These are phyloP conservation scores for Platanthera zijinensis DNA, from an alignment of 106 monocot species.

Conservation along the genomic window DNA sequence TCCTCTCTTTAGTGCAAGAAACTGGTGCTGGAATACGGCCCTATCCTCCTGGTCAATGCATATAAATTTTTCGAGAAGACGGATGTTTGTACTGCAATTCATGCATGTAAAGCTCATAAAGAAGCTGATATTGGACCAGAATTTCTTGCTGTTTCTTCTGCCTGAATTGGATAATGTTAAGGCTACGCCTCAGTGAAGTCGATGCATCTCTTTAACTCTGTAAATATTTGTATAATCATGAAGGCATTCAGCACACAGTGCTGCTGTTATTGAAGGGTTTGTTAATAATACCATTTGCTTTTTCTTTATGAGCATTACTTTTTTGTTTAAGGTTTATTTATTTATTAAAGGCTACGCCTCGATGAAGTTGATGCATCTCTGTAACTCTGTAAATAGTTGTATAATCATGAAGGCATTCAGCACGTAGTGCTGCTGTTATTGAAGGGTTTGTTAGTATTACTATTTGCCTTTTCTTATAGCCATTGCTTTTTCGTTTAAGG, in stretches of 20 bases:
- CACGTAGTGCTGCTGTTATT: not conserved
- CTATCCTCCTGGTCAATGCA: constrained; percentile 28
- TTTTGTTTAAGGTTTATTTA: no score
- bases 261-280: not conserved
- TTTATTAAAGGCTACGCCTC: not conserved
- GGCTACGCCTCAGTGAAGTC: no score
- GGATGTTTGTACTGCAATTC: constrained; percentile 38
- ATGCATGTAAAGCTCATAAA: constrained; percentile 32
- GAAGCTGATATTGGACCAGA: not conserved
- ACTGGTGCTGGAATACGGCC: constrained; percentile 43
- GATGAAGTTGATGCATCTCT: no score
- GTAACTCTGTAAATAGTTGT: no score
- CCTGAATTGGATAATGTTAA: not conserved
- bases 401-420: not conserved
- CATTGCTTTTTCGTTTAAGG: no score
- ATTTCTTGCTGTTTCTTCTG: not conserved
- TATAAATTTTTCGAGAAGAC: constrained; percentile 52
- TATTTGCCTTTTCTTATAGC: not conserved
- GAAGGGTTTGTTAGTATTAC: not conserved
- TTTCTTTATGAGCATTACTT: not conserved
- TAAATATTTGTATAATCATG: no score
- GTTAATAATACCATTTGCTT: not conserved
- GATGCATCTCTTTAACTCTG: no score
- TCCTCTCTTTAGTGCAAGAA: constrained; percentile 46
- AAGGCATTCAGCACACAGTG: not conserved